A percentile compares a stretch with the other conserved stretches of the same genome.
Evolutionary conservation across 768 basidiomycete species (phyloP).

Genomic region (Boletus subcaerulescens): DNA sequence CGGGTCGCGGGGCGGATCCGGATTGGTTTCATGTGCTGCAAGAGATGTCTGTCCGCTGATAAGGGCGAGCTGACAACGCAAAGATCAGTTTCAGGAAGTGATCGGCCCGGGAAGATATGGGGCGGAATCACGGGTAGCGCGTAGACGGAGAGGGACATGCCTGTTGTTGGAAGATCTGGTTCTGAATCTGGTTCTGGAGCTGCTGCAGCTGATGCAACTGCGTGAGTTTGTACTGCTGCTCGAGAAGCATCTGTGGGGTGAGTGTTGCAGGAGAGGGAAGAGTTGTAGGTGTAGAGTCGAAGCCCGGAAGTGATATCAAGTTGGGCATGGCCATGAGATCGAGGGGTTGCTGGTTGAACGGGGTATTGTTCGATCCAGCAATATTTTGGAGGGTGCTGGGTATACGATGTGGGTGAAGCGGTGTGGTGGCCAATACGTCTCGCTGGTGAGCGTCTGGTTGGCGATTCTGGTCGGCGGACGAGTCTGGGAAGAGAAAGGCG

Average conservation of each 20-base stretch:
- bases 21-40: constrained; percentile 37
- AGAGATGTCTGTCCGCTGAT: constrained; percentile 46
- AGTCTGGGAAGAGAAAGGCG: constrained; percentile 33
- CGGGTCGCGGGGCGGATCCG: constrained; percentile 36
- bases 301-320: constrained; percentile 49
- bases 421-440: constrained; percentile 5
- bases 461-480: constrained; percentile 25
- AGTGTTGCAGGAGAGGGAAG: constrained; percentile 21
- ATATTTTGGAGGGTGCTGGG: constrained; percentile 2
- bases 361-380: constrained; percentile 5
- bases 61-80: constrained; percentile 55
- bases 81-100: constrained; percentile 10
- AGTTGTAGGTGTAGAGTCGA: constrained; percentile 26
- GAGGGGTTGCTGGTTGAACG: constrained; percentile 37
- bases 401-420: constrained; percentile 12
- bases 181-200: constrained; percentile 80
- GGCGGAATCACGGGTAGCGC: constrained; percentile 1
- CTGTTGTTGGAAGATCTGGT: constrained; percentile 89
- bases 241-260: constrained; percentile 54
- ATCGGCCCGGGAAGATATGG: not conserved
- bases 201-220: constrained; percentile 78
- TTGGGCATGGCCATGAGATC: constrained; percentile 45
- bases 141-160: constrained; percentile 37
- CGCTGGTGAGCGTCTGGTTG: constrained; percentile 20
- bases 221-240: constrained; percentile 75